A percentile compares a stretch with the other conserved stretches of the same genome.
Conservation (phyloP, 139 green algal genomes). For the Coelastrella sp. region DNA sequence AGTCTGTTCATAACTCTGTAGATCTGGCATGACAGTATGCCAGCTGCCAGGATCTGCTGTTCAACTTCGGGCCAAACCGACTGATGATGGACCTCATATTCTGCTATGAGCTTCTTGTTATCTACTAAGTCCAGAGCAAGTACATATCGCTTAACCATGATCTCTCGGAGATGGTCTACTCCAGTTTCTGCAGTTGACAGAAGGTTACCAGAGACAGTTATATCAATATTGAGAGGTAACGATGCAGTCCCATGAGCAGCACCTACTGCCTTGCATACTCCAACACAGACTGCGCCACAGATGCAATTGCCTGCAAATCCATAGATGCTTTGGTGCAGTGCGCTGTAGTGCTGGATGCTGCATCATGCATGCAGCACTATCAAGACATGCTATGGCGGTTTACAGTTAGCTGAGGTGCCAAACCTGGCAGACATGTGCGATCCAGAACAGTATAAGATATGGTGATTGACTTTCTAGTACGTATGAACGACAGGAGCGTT, state of each 20-base stretch:
- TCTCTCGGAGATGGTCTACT: neutral
- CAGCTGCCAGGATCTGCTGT: neutral
- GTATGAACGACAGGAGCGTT: neutral
- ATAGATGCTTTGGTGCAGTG: no score
- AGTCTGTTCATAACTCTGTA: conserved; percentile 6
- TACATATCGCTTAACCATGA: neutral
- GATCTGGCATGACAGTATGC: conserved; percentile 26
- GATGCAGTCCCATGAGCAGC: no score
- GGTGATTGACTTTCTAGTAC: no score
- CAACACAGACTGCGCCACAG: neutral
- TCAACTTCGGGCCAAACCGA: neutral
- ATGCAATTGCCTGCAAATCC: neutral
- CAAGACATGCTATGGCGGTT: no score
- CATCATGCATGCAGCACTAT: no score
- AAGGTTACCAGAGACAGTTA: no score
- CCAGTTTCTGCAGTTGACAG: no score
- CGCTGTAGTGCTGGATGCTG: no score
- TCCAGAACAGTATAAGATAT: neutral
- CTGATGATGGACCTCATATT: conserved; percentile 7
- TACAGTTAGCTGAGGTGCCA: no score
- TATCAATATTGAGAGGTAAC: no score
- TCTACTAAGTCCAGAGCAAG: neutral
- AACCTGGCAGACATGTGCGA: neutral
- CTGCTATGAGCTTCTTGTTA: neutral
- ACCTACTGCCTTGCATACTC: neutral